These are phyloP conservation scores for Paramecium tetraurelia DNA, from an alignment of 73 alveolate genomes.

Conservation along the genomic window DNA sequence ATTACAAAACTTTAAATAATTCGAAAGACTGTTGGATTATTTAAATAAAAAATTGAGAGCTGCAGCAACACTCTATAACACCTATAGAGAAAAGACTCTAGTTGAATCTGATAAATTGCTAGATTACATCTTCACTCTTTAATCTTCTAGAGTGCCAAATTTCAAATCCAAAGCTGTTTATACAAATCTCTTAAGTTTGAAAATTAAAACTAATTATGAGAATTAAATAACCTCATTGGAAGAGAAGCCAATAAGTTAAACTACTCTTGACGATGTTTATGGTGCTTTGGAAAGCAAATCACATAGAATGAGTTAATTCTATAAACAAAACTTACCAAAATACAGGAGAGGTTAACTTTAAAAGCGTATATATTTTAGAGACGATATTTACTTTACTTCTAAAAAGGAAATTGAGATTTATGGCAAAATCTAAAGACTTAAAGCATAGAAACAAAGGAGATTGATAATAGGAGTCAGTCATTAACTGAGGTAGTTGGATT, in stretches of 20 bases:
- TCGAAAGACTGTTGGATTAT: not conserved
- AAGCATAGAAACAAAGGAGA: not conserved
- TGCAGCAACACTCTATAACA: not conserved
- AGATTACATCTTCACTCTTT: not conserved
- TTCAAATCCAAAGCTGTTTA: not conserved
- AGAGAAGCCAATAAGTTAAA: not conserved
- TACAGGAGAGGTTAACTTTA: not conserved
- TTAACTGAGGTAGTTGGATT: not conserved
- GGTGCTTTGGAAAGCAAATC: not conserved
- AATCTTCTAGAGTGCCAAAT: not conserved
- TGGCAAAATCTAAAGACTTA: not conserved
- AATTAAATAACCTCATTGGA: not conserved
- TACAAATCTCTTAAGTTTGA: not conserved
- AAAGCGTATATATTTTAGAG: not conserved
- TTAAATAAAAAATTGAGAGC: not conserved
- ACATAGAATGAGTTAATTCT: not conserved
- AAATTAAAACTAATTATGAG: not conserved
- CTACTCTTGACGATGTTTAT: not conserved
- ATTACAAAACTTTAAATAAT: not conserved
- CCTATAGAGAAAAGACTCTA: not conserved
- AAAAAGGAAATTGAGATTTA: not conserved
- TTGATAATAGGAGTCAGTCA: not conserved
- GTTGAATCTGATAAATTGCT: not conserved
- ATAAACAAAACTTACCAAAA: not conserved
- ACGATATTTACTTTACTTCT: not conserved